Conservation (phyloP, 495 filamentous ascomycete genomes). For the Penicillium tannophilum region DNA sequence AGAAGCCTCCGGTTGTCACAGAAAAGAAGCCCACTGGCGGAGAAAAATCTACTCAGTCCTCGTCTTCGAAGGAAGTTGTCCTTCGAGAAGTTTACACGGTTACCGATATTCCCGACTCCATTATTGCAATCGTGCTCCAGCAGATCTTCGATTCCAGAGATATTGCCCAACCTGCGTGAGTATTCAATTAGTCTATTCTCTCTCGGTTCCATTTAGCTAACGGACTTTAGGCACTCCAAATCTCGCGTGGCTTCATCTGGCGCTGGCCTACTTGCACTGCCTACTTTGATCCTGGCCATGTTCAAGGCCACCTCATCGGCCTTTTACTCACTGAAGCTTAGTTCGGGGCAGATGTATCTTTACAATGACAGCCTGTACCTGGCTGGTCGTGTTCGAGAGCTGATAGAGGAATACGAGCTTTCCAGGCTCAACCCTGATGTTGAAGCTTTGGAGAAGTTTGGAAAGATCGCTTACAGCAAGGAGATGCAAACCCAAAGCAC, state of each 20-base stretch:
- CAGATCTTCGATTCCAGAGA: conserved; percentile 70
- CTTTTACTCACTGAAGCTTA: conserved; percentile 67
- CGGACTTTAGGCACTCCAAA: conserved; percentile 33
- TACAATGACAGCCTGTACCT: conserved; percentile 92
- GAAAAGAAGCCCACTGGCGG: conserved; percentile 21
- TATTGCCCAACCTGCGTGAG: conserved; percentile 58
- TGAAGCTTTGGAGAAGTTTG: conserved; percentile 72
- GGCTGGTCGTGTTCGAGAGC: conserved; percentile 66
- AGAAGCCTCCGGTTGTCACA: conserved; percentile 20
- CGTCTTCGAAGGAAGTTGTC: conserved; percentile 62
- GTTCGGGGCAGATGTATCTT: conserved; percentile 81
- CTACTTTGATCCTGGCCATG: conserved; percentile 83
- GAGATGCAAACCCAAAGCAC: conserved; percentile 87
- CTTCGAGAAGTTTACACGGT: conserved; percentile 85
- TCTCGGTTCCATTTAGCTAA: conserved; percentile 9
- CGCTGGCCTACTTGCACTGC: conserved; percentile 73
- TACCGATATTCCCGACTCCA: conserved; percentile 77
- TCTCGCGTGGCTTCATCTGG: conserved; percentile 71
- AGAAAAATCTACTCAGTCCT: conserved; percentile 15
- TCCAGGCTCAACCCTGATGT: conserved; percentile 70
- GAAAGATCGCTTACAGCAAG: conserved; percentile 78
- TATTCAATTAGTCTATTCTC: conserved; percentile 16
- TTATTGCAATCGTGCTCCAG: conserved; percentile 69
- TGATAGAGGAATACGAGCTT: conserved; percentile 50
- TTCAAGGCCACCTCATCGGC: conserved; percentile 84